Evolutionary conservation across 2,329 filamentous ascomycete species (phyloP).

Genomic region (Sarocladiaceae sp.): DNA sequence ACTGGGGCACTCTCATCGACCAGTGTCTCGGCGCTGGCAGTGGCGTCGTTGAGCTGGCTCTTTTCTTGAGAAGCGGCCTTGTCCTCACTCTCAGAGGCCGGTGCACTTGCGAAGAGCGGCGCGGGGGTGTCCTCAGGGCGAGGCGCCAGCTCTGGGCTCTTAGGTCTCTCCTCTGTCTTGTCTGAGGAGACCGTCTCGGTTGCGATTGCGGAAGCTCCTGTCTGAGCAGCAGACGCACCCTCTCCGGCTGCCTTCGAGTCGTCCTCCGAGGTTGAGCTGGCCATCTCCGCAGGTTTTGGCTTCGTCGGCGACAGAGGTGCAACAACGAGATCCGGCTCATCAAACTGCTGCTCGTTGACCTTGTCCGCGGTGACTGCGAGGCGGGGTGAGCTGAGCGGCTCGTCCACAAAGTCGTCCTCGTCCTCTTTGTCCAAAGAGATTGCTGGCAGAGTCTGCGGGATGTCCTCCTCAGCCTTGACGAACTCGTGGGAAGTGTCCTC

Average conservation of each 20-base stretch:
- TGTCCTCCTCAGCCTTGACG: conserved; percentile 55
- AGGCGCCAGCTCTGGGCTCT: conserved; percentile 36
- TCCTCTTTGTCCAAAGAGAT: conserved; percentile 48
- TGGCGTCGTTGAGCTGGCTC: background rate
- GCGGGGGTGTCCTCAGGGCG: conserved; percentile 65
- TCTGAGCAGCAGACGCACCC: background rate
- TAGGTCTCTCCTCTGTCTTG: background rate
- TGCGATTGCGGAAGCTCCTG: too few relatives aligned
- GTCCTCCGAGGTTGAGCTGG: background rate
- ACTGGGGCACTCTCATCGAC: background rate
- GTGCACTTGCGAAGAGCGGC: conserved; percentile 45
- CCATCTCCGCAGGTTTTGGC: conserved; percentile 19
- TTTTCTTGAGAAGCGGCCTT: conserved; percentile 17
- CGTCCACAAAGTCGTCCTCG: conserved; percentile 68
- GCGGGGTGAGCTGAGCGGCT: conserved; percentile 66
- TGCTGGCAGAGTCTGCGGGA: conserved; percentile 24
- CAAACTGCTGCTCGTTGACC: conserved; percentile 45
- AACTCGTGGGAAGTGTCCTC: conserved; percentile 70
- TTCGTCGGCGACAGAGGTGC: conserved; percentile 53
- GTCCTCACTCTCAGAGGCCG: conserved; percentile 23
- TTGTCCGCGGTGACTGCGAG: conserved; percentile 59
- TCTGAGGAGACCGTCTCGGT: conserved; percentile 4
- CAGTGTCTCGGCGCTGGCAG: background rate
- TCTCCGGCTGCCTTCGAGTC: background rate
- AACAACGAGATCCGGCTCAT: conserved; percentile 54